Conservation (phyloP, 768 basidiomycete genomes). For the Xanthoconium purpureum region DNA sequence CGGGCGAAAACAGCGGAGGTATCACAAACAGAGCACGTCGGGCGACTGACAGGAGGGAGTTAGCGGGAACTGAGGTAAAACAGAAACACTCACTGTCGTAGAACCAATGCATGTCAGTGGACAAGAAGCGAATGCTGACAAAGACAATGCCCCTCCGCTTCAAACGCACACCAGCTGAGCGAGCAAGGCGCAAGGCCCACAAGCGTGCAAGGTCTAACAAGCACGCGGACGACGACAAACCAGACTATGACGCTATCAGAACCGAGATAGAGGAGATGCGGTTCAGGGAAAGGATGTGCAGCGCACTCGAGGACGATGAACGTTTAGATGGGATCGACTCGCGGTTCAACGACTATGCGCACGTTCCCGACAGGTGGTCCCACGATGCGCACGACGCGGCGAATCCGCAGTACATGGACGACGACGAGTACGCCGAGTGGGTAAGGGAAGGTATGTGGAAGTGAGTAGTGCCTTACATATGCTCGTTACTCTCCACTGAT, state of each 20-base stretch:
- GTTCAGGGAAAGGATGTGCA: slow-evolving; percentile 73
- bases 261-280: slow-evolving; percentile 59
- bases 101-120: slow-evolving; percentile 13
- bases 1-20: slow-evolving; percentile 36
- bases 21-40: slow-evolving; percentile 47
- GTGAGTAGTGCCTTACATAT: slow-evolving; percentile 35
- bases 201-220: slow-evolving; percentile 32
- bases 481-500: neutral
- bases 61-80: no score
- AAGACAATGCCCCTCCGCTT: slow-evolving; percentile 44
- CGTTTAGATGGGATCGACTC: slow-evolving; percentile 61
- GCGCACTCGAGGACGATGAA: slow-evolving; percentile 71
- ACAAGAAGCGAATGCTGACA: slow-evolving; percentile 15
- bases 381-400: slow-evolving; percentile 40
- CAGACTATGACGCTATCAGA: slow-evolving; percentile 46
- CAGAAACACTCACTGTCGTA: slow-evolving; percentile 23
- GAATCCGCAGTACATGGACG: slow-evolving; percentile 60
- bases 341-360: slow-evolving; percentile 62
- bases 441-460: slow-evolving; percentile 83
- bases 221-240: slow-evolving; percentile 26
- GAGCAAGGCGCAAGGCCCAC: slow-evolving; percentile 37
- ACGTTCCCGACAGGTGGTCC: slow-evolving; percentile 71
- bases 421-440: slow-evolving; percentile 89
- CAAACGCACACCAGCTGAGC: slow-evolving; percentile 60
- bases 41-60: slow-evolving; percentile 20